These are phyloP conservation scores for Hypomyces rosellus DNA, from an alignment of 2,329 filamentous ascomycete species.

Conservation along the genomic window DNA sequence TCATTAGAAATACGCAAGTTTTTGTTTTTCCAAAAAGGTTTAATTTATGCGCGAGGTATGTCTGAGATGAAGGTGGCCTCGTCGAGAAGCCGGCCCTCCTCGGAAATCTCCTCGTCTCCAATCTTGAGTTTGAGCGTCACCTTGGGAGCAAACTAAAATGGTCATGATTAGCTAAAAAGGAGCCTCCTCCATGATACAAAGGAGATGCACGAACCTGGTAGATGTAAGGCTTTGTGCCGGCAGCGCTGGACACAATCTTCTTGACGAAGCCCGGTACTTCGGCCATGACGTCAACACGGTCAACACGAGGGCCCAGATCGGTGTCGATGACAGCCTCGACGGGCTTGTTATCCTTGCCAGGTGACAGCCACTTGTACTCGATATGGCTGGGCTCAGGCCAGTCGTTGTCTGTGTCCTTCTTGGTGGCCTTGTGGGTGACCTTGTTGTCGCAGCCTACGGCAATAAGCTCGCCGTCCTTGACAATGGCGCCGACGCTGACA, in stretches of 20 bases:
- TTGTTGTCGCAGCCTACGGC: constrained; percentile 60
- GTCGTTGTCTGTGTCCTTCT: constrained; percentile 68
- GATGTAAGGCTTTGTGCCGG: constrained; percentile 93
- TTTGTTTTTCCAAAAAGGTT: constrained; percentile 3
- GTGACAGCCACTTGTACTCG: constrained; percentile 73
- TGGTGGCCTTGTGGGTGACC: constrained; percentile 62
- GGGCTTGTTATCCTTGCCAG: constrained; percentile 66
- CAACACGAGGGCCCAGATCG: constrained; percentile 60
- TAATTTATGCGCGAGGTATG: constrained; percentile 1
- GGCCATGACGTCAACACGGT: constrained; percentile 87
- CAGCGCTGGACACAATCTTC: constrained; percentile 79
- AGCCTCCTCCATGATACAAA: background rate
- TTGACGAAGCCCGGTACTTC: constrained; percentile 96
- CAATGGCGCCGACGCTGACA: constrained; percentile 77
- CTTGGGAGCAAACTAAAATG: constrained; percentile 60
- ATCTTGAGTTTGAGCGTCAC: constrained; percentile 76
- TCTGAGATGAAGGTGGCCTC: constrained; percentile 96
- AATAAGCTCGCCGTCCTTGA: constrained; percentile 74
- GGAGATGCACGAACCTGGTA: constrained; percentile 64
- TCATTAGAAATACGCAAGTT: background rate
- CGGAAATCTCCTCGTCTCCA: constrained; percentile 69
- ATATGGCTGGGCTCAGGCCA: constrained; percentile 82
- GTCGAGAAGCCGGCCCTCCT: constrained; percentile 73
- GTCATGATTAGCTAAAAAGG: too few relatives aligned
- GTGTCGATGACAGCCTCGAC: constrained; percentile 66